phyloP scores from a whole-genome alignment of 2,329 filamentous ascomycete species.

The Dothideomycetes sp. region DNA sequence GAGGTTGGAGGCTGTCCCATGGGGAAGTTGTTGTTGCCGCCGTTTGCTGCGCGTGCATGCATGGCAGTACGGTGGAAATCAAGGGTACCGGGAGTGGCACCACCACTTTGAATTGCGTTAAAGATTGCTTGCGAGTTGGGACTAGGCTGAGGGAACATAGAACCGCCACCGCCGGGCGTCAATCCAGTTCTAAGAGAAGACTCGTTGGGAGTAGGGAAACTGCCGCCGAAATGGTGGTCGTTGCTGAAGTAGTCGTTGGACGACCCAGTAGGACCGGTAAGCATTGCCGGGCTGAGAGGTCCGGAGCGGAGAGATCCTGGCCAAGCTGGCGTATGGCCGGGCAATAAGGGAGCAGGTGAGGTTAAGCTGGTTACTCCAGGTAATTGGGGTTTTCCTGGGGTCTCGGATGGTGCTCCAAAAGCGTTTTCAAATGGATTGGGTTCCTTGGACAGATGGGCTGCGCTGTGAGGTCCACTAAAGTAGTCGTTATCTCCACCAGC shows the following conservation, averaged over 20 bases:
- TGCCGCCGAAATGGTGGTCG: conserved; percentile 70
- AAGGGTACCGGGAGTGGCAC: conserved; percentile 78
- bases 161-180: conserved; percentile 88
- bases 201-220: conserved; percentile 93
- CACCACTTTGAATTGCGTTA: conserved; percentile 67
- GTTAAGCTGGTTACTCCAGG: conserved; percentile 86
- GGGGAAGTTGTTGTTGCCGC: conserved; percentile 32
- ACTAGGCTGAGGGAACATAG: conserved; percentile 91
- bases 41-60: conserved; percentile 58
- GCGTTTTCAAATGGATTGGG: conserved; percentile 97
- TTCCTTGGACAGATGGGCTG: conserved; percentile 60
- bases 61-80: conserved; percentile 94
- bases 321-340: conserved; percentile 71
- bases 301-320: conserved; percentile 80
- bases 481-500: conserved; percentile 41
- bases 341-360: conserved; percentile 73
- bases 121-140: conserved; percentile 79
- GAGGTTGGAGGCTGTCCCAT: conserved; percentile 33
- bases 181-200: conserved; percentile 84
- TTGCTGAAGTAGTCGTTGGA: conserved; percentile 70
- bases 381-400: conserved; percentile 69
- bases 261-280: conserved; percentile 63
- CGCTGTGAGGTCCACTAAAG: conserved; percentile 37
- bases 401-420: conserved; percentile 67
- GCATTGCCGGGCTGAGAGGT: conserved; percentile 93